These are phyloP conservation scores for Cucumis hystrix DNA, from an alignment of 306 rosid species.

Conservation along the genomic window DNA sequence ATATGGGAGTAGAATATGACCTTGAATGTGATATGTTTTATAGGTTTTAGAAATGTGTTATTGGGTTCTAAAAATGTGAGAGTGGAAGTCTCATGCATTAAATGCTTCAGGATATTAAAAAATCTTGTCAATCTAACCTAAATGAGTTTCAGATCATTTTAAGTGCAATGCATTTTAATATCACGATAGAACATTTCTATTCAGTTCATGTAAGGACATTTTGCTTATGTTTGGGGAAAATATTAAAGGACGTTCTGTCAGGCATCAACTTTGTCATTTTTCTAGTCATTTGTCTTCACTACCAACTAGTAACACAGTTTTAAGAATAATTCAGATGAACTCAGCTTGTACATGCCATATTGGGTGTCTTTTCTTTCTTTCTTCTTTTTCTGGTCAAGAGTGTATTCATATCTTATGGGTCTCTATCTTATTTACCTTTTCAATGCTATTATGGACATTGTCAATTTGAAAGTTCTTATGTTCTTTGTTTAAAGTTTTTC, in stretches of 20 bases:
- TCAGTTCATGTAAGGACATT: not conserved
- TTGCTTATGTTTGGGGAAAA: not conserved
- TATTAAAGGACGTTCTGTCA: not conserved
- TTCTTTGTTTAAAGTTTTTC: not conserved
- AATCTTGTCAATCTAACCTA: not conserved
- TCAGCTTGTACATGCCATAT: not conserved
- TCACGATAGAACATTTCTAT: not conserved
- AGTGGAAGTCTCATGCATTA: not conserved
- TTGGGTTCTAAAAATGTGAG: no score
- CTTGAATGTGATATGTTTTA: no score
- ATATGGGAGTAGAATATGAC: not conserved
- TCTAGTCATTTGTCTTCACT: not conserved
- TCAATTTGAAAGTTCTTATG: not conserved
- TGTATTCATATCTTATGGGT: not conserved
- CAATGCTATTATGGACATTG: not conserved
- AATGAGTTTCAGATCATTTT: not conserved
- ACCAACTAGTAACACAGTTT: not conserved
- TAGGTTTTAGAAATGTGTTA: no score
- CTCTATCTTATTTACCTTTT: not conserved
- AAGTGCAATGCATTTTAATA: not conserved
- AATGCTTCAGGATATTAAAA: not conserved
- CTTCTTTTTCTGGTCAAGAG: not conserved
- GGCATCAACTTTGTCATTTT: not conserved
- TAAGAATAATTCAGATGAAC: not conserved
- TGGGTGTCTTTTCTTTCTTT: not conserved